phyloP scores from a whole-genome alignment of 495 filamentous ascomycete genomes.

The Xylaria palmicola region DNA sequence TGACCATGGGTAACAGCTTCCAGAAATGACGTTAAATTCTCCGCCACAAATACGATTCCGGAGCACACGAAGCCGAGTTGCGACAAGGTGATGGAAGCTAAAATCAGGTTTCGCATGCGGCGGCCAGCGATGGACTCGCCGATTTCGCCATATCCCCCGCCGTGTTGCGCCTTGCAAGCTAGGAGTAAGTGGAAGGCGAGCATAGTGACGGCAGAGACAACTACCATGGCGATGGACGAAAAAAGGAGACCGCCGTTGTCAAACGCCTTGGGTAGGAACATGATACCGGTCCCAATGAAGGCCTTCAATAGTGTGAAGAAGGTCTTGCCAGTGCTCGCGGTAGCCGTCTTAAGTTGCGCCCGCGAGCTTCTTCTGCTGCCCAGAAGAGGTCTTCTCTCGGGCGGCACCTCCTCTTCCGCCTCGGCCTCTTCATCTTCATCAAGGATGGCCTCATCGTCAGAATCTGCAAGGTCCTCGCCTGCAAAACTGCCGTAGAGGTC shows the following conservation, averaged over 20 bases:
- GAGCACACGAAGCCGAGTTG: constrained; percentile 68
- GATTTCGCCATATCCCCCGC: constrained; percentile 63
- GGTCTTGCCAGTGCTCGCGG: constrained; percentile 59
- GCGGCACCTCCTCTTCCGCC: constrained; percentile 30
- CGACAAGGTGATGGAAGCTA: constrained; percentile 61
- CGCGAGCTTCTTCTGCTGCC: constrained; percentile 47
- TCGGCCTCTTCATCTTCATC: constrained; percentile 43
- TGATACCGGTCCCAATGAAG: constrained; percentile 65
- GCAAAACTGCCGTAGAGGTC: constrained; percentile 71
- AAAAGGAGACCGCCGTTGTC: constrained; percentile 67
- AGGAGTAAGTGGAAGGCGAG: constrained; percentile 65
- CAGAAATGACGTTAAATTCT: constrained; percentile 59
- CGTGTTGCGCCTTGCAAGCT: constrained; percentile 50
- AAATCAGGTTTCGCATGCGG: constrained; percentile 52
- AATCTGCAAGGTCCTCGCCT: constrained; percentile 67
- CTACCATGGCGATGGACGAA: constrained; percentile 57
- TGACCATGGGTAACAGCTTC: constrained; percentile 46
- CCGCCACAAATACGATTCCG: constrained; percentile 64
- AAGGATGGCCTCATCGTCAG: constrained; percentile 56
- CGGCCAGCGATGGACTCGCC: constrained; percentile 54
- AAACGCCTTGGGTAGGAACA: constrained; percentile 69
- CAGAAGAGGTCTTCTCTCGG: constrained; percentile 55
- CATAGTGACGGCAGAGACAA: constrained; percentile 54
- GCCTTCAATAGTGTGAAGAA: constrained; percentile 69
- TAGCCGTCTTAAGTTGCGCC: constrained; percentile 41